Conservation (phyloP, 2,329 filamentous ascomycete species). For the Aureobasidium melanogenum region DNA sequence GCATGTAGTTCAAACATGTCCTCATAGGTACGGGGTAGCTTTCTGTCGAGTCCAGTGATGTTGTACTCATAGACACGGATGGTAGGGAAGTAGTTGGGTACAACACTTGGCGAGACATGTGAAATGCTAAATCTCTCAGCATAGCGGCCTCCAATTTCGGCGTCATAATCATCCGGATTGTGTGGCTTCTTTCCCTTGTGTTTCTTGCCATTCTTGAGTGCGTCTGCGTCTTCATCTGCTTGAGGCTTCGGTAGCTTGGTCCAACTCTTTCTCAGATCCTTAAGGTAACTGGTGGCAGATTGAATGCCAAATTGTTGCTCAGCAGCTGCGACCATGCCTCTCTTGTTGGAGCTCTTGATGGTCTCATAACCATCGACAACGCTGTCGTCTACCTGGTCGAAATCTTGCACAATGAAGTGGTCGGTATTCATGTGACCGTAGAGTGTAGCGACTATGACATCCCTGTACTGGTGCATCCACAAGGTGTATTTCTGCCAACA, state of each 20-base stretch:
- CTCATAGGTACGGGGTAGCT: neutral
- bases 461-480: constrained; percentile 83
- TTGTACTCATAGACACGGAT: constrained; percentile 94
- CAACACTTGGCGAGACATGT: constrained; percentile 74
- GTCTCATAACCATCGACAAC: constrained; percentile 30
- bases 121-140: constrained; percentile 79
- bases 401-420: constrained; percentile 90
- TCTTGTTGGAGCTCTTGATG: constrained; percentile 20
- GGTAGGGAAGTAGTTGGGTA: constrained; percentile 70
- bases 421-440: constrained; percentile 99
- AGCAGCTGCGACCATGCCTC: constrained; percentile 30
- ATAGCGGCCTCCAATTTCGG: constrained; percentile 68
- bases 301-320: constrained; percentile 54
- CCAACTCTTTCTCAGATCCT: constrained; percentile 71
- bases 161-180: constrained; percentile 43
- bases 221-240: constrained; percentile 21
- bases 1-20: neutral
- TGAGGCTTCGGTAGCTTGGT: constrained; percentile 51
- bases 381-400: constrained; percentile 60
- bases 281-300: constrained; percentile 65
- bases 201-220: constrained; percentile 27
- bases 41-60: constrained; percentile 60
- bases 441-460: constrained; percentile 69
- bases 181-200: constrained; percentile 46
- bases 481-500: constrained; percentile 98